A percentile compares a stretch with the other conserved stretches of the same genome.
Conservation (phyloP, 208 protist species). For the Hexamita inflata region DNA sequence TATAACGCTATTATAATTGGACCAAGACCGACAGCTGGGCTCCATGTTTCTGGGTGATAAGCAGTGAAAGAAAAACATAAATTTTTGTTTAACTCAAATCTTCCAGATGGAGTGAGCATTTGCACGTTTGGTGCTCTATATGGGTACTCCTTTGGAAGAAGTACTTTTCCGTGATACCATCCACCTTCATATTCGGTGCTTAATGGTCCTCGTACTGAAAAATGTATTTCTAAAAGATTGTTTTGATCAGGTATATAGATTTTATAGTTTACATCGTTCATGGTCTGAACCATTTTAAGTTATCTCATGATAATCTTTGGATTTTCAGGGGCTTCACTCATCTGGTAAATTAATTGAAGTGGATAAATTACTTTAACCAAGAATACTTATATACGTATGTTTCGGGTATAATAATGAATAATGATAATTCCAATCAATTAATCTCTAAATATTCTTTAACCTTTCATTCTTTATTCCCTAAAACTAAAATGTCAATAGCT, state of each 20-base stretch:
- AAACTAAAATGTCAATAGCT: no score
- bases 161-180: conserved; percentile 50
- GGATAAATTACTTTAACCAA: no score
- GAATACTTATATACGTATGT: no score
- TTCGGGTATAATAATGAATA: no score
- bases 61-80: conserved; percentile 53
- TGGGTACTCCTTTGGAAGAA: conserved; percentile 52
- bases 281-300: background rate
- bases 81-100: conserved; percentile 48
- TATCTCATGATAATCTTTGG: conserved; percentile 13
- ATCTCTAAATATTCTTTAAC: no score
- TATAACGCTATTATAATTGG: background rate
- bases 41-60: conserved; percentile 45
- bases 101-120: conserved; percentile 52
- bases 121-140: conserved; percentile 45
- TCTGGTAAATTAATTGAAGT: no score
- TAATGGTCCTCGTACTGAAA: conserved; percentile 45
- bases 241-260: background rate
- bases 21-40: background rate
- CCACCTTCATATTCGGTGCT: conserved; percentile 50
- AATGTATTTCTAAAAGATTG: conserved; percentile 56
- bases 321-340: background rate
- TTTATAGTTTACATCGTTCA: no score
- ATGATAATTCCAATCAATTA: no score
- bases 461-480: no score